Base-by-base conservation (phyloP, 2,329 filamentous ascomycete genomes). In the Neonectria punicea region DNA sequence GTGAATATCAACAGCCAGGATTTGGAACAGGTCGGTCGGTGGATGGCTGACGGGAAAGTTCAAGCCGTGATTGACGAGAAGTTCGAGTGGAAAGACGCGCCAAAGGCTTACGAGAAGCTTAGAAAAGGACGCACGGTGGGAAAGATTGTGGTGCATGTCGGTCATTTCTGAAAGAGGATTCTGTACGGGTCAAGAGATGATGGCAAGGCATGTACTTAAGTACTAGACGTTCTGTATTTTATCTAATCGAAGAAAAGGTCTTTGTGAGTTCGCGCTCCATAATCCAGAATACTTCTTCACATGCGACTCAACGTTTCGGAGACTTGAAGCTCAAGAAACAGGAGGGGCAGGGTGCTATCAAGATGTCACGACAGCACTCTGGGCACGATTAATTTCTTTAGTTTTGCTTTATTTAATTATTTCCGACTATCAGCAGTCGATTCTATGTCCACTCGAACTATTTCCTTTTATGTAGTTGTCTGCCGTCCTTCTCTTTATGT, bases 41-140 rank as follows among this genome's bases (percentile, higher is more conserved):
- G 73, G 70, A 75, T 78, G 64, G 61, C 51, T 7, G 60, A 74
- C 34, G 73, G 74, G 14, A 73, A 74, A 51, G 36, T 77, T 3
- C 70, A 57, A 28, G 63, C 63, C 0, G 57, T 72, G 0, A 58
- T 77, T 8, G 74, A 77, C 36, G 60, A 63, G 28, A 63, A 43
- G 13, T 69, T 72, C 30, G 30, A 67, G 1, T 76, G 73, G 34
- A 63, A 70, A 0, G 61, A 74, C 1, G 73, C 67, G 2, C 70
- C 67, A 4, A 55, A 63, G 3, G 76, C 76, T 1, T 77, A 70
- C 30, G 56, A 44, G 22, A 70, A 70, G 59, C 62, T 75, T 1
- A 66, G 67, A n/a, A 39, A 58, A 16, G 72, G 70, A 7, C 56
- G 56, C 1, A 63, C 70, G 0, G 53, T 46, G 5, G 76, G 75